Conservation (phyloP, 345 rosid species). For the Hypericum androsaemum region DNA sequence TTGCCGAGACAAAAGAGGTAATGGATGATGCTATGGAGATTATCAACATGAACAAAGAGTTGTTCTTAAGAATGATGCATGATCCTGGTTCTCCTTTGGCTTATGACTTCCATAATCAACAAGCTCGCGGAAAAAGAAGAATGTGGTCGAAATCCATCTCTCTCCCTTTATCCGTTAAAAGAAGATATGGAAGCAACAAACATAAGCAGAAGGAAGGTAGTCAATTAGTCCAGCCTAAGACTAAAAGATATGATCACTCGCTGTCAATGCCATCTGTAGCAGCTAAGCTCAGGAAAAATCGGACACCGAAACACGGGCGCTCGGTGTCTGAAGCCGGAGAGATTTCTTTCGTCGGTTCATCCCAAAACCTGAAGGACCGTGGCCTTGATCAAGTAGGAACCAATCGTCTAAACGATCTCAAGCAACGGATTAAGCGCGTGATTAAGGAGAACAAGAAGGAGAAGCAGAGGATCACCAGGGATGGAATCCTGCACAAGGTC, state of each 20-base stretch:
- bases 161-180: conserved; percentile 30
- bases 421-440: conserved; percentile 54
- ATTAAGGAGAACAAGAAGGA: conserved; percentile 50
- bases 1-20: conserved; percentile 26
- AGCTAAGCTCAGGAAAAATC: conserved; percentile 23
- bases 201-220: conserved; percentile 8
- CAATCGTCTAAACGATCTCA: conserved; percentile 57
- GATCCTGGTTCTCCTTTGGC: conserved; percentile 51
- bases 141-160: conserved; percentile 31
- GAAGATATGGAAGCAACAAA: conserved; percentile 10
- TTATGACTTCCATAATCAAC: conserved; percentile 35
- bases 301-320: conserved; percentile 21
- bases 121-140: conserved; percentile 19
- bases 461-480: conserved; percentile 63
- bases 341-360: conserved; percentile 25
- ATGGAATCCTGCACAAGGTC: conserved; percentile 68
- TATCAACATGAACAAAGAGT: conserved; percentile 44
- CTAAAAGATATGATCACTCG: conserved; percentile 14
- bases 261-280: conserved; percentile 23
- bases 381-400: conserved; percentile 33
- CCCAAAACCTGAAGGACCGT: conserved; percentile 20
- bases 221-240: conserved; percentile 7
- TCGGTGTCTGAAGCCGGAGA: conserved; percentile 16
- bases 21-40: conserved; percentile 48
- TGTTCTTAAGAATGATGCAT: conserved; percentile 33